A percentile compares a stretch with the other conserved stretches of the same genome.
Evolutionary conservation across 306 rosid species (phyloP).

Genomic region (Potentilla sterilis): DNA sequence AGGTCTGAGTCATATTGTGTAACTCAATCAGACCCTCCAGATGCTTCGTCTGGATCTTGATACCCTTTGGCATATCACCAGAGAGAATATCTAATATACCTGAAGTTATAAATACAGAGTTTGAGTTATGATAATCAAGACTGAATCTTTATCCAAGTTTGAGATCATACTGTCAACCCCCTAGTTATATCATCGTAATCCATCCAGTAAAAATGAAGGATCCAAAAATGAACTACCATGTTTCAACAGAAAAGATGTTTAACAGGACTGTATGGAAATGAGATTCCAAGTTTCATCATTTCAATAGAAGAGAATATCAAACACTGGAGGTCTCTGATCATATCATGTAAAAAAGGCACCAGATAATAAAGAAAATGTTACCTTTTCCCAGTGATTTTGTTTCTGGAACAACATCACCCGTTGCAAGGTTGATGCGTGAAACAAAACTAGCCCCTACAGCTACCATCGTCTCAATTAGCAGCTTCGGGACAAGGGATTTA

Average conservation of each 20-base stretch:
- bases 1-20: slow-evolving; percentile 87
- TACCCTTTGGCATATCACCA: slow-evolving; percentile 97
- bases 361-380: slow-evolving; percentile 25
- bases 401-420: slow-evolving; percentile 87
- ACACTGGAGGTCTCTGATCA: background rate
- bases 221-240: background rate
- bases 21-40: slow-evolving; percentile 85
- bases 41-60: slow-evolving; percentile 87
- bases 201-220: no score
- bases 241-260: background rate
- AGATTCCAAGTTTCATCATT: background rate
- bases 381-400: slow-evolving; percentile 94
- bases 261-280: background rate
- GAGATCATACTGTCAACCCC: background rate
- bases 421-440: slow-evolving; percentile 79
- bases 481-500: slow-evolving; percentile 77
- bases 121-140: background rate
- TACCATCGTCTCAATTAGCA: slow-evolving; percentile 77
- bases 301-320: background rate
- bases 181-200: background rate
- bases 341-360: background rate
- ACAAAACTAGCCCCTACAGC: slow-evolving; percentile 77
- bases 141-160: no score
- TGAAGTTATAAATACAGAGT: slow-evolving; percentile 25
- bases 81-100: slow-evolving; percentile 86